These are phyloP conservation scores for Botrytis byssoidea DNA, from an alignment of 2,329 filamentous ascomycete species.

Conservation along the genomic window DNA sequence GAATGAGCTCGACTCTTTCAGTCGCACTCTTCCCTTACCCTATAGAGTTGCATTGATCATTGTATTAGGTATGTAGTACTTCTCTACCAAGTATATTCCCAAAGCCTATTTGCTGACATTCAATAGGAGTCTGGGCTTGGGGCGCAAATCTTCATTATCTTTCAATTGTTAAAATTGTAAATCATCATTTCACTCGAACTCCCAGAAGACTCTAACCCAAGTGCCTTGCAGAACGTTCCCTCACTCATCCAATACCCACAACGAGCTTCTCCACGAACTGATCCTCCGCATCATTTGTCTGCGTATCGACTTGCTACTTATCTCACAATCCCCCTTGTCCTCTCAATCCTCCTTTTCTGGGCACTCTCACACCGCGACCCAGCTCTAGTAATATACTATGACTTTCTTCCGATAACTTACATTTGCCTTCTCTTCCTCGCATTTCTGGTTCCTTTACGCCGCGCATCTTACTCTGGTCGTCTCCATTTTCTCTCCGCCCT, in stretches of 20 bases:
- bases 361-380: conserved; percentile 68
- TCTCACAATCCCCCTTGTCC: conserved; percentile 66
- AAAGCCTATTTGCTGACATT: conserved; percentile 24
- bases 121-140: conserved; percentile 89
- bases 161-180: conserved; percentile 69
- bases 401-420: conserved; percentile 83
- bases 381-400: conserved; percentile 69
- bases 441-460: conserved; percentile 71
- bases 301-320: conserved; percentile 82
- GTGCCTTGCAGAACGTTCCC: conserved; percentile 65
- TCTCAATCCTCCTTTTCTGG: conserved; percentile 84
- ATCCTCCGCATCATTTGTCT: conserved; percentile 74
- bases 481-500: conserved; percentile 73
- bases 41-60: conserved; percentile 85
- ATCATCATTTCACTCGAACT: conserved; percentile 31
- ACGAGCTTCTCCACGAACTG: conserved; percentile 62
- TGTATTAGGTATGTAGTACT: conserved; percentile 65
- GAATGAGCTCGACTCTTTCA: conserved; percentile 77
- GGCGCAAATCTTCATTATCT: conserved; percentile 88
- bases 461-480: conserved; percentile 67
- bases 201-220: conserved; percentile 22
- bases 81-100: background rate
- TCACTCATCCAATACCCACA: conserved; percentile 81
- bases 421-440: conserved; percentile 69
- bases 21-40: conserved; percentile 80